Conservation (phyloP, 2,329 filamentous ascomycete genomes). For the Fusarium dlaminii region DNA sequence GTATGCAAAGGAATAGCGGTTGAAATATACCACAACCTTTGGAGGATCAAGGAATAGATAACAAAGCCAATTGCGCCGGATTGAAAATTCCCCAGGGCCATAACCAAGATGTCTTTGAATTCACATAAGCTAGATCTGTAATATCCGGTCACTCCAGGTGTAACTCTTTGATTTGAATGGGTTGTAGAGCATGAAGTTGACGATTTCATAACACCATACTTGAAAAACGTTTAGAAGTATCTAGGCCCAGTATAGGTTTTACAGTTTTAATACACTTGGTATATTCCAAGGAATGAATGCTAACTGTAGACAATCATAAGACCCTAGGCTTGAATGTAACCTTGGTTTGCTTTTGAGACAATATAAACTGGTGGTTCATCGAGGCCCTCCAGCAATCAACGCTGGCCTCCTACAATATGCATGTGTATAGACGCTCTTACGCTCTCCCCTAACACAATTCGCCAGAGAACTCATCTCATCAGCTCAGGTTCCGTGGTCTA, state of each 20-base stretch:
- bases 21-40: rapidly evolving
- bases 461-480: background rate
- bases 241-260: background rate
- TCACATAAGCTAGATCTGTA: rapidly evolving
- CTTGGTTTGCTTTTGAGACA: rapidly evolving
- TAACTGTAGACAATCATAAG: rapidly evolving
- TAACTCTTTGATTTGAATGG: background rate
- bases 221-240: background rate
- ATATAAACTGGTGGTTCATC: background rate
- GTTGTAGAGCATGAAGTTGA: background rate
- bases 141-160: rapidly evolving
- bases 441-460: rapidly evolving
- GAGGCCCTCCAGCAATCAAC: no score
- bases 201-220: rapidly evolving
- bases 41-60: rapidly evolving
- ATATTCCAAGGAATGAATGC: background rate
- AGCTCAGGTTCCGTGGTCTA: slow-evolving; percentile 34
- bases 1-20: background rate
- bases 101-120: rapidly evolving
- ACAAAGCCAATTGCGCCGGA: rapidly evolving
- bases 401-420: rapidly evolving
- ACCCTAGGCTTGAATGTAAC: rapidly evolving
- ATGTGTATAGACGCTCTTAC: background rate
- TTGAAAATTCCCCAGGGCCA: rapidly evolving
- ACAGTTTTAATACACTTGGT: rapidly evolving